Percentiles rank a stretch among this genome's conserved stretches.
These are phyloP conservation scores for Phlyctochytrium bullatum DNA, from an alignment of 192 early-diverging fungal genomes.

Conservation along the genomic window DNA sequence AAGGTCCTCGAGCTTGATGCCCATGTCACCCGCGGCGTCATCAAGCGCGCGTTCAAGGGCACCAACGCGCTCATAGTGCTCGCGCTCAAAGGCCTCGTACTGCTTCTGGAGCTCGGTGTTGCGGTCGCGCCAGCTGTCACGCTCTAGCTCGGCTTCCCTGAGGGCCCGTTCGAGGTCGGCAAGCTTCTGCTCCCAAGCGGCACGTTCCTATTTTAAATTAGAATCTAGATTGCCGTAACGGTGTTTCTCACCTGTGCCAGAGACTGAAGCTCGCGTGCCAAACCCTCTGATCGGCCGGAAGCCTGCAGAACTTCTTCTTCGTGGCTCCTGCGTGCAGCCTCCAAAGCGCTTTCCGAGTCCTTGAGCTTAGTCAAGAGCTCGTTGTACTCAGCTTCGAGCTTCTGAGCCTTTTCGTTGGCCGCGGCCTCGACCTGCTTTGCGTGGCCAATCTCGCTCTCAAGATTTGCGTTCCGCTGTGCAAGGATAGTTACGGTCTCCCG, in stretches of 20 bases:
- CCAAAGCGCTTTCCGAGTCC: background rate
- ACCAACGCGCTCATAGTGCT: slow-evolving; percentile 10
- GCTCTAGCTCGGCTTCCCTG: slow-evolving; percentile 1
- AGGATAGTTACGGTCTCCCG: slow-evolving; percentile 23
- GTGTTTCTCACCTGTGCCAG: background rate
- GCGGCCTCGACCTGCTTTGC: background rate
- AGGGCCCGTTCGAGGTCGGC: slow-evolving; percentile 15
- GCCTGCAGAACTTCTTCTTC: background rate
- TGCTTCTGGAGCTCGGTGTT: slow-evolving; percentile 10
- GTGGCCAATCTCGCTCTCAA: slow-evolving; percentile 13
- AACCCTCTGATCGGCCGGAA: background rate
- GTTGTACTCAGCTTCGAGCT: background rate
- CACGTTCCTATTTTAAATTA: background rate
- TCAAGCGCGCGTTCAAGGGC: slow-evolving; percentile 9
- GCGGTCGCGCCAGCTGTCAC: slow-evolving; percentile 12
- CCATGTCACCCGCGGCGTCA: slow-evolving; percentile 12
- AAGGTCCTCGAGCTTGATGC: slow-evolving; percentile 8
- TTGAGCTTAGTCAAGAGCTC: background rate
- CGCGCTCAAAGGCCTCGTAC: slow-evolving; percentile 12
- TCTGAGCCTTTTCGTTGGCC: background rate
- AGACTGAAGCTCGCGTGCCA: background rate
- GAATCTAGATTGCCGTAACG: background rate
- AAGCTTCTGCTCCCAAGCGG: background rate
- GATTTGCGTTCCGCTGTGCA: slow-evolving; percentile 10
- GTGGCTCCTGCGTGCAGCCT: slow-evolving; percentile 1